phyloP scores from a whole-genome alignment of 176 grass and related monocot genomes.

The Aegilops umbellulata region DNA sequence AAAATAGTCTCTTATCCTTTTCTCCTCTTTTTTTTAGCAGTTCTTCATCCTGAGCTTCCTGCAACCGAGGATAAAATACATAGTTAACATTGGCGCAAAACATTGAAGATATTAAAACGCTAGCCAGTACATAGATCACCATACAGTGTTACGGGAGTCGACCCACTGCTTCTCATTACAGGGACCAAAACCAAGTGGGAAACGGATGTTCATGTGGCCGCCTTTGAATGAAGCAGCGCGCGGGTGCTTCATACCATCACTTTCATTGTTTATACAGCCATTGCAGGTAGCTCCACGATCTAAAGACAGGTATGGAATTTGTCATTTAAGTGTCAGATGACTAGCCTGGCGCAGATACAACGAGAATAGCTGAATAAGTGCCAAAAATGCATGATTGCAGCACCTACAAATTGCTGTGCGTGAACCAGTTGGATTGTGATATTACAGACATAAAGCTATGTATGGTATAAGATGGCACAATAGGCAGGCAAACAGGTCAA shows the following conservation, averaged over 20 bases:
- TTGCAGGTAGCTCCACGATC: neutral
- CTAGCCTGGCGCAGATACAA: neutral
- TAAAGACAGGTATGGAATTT: neutral
- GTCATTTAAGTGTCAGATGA: neutral
- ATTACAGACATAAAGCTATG: neutral
- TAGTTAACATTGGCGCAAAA: neutral
- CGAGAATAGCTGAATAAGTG: neutral
- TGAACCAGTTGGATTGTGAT: neutral
- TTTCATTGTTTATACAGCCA: neutral
- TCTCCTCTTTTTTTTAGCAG: neutral
- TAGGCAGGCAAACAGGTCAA: neutral
- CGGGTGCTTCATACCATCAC: neutral
- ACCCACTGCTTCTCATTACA: neutral
- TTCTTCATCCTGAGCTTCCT: neutral
- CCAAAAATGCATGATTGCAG: neutral
- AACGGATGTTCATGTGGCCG: neutral
- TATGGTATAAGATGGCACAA: neutral
- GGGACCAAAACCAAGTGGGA: neutral
- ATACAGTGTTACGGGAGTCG: neutral
- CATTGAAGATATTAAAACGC: too few relatives aligned
- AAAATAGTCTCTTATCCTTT: neutral
- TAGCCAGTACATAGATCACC: neutral
- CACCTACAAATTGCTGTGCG: neutral
- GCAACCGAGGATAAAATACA: too few relatives aligned
- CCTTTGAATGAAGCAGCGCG: neutral